Conservation (phyloP, 2,329 filamentous ascomycete genomes). For the Neopestalotiopsis clavispora region DNA sequence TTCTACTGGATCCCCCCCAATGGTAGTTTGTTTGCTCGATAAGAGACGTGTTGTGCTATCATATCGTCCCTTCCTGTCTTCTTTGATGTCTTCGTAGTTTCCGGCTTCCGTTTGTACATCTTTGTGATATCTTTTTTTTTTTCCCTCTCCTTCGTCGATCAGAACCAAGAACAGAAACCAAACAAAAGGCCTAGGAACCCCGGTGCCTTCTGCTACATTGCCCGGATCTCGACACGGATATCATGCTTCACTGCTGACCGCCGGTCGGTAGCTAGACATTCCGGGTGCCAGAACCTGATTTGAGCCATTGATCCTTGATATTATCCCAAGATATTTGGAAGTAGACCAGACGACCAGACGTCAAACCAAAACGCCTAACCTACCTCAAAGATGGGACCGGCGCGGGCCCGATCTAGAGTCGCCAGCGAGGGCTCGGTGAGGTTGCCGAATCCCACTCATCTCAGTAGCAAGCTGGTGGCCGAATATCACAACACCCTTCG, state of each 20-base stretch:
- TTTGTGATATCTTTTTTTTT: background rate
- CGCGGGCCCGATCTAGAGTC: slow-evolving; percentile 19
- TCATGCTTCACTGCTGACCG: background rate
- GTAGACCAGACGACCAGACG: background rate
- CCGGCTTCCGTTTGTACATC: background rate
- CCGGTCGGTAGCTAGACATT: background rate
- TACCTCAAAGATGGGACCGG: background rate
- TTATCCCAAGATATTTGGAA: too few species aligned
- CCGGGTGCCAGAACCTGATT: background rate
- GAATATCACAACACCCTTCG: slow-evolving; percentile 33
- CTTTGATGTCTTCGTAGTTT: background rate
- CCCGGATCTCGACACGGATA: background rate
- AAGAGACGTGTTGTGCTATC: background rate
- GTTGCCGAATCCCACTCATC: slow-evolving; percentile 19
- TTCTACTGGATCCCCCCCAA: background rate
- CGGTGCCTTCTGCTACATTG: background rate
- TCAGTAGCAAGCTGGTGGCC: slow-evolving; percentile 25
- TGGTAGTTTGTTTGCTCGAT: background rate
- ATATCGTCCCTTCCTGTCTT: background rate
- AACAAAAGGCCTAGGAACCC: background rate
- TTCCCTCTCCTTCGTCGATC: background rate
- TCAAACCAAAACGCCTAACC: background rate
- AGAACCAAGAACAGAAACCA: background rate
- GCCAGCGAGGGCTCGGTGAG: slow-evolving; percentile 21
- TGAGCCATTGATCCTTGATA: background rate